A percentile compares a stretch with the other conserved stretches of the same genome.
phyloP scores from a whole-genome alignment of 2,329 filamentous ascomycete species.

The Blastomyces silverae region DNA sequence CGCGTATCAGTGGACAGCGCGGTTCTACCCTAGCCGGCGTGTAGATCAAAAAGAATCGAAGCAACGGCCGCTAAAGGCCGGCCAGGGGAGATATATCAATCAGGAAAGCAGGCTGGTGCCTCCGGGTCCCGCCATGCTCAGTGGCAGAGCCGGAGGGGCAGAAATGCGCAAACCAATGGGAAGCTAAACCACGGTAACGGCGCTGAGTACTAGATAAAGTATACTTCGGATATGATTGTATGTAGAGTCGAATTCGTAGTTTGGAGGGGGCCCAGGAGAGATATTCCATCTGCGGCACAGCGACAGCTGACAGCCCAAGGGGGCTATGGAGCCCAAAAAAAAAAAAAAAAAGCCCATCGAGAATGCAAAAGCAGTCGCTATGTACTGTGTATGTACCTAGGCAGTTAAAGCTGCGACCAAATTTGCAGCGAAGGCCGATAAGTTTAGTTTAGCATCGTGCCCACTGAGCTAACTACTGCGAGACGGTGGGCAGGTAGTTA shows the following conservation, averaged over 20 bases:
- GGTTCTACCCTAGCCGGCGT: conserved; percentile 7
- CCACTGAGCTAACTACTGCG: conserved; percentile 6
- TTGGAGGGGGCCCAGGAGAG: background rate
- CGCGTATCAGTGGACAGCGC: background rate
- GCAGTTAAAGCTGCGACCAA: background rate
- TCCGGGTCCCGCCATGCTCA: conserved; percentile 4
- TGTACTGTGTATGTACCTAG: background rate
- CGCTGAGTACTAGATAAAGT: too few relatives aligned
- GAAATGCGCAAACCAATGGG: conserved; percentile 8
- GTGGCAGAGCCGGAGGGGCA: conserved; percentile 1
- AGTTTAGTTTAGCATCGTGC: background rate
- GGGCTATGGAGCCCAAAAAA: background rate
- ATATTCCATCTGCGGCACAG: conserved; percentile 11
- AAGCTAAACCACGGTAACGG: conserved; percentile 9
- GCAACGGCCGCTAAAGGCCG: background rate
- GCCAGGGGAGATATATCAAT: conserved; percentile 7
- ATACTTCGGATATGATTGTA: too few relatives aligned
- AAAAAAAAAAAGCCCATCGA: background rate
- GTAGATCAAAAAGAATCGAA: conserved; percentile 7
- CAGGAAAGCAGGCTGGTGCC: background rate
- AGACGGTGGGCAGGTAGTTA: background rate
- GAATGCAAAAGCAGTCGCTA: background rate
- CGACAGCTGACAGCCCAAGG: background rate
- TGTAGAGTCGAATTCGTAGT: background rate
- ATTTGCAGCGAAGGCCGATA: background rate